Evolutionary conservation across 192 early-diverging fungal genomes (phyloP).

Genomic region (Mortierella claussenii): DNA sequence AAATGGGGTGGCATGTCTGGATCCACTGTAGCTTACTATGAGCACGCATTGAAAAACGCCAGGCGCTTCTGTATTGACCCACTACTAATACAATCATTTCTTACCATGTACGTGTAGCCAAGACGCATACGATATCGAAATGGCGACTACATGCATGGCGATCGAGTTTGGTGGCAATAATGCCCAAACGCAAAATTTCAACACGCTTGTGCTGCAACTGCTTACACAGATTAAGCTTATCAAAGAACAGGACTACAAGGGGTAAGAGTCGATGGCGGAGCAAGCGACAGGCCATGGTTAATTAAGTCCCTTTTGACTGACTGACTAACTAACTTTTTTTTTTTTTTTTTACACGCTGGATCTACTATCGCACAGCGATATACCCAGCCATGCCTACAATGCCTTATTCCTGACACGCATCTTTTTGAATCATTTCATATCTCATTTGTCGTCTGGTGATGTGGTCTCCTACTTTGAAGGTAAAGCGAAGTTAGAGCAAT

Average conservation of each 20-base stretch:
- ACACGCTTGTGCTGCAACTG: constrained; percentile 66
- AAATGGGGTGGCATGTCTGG: too few species aligned
- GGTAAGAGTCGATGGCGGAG: too few species aligned
- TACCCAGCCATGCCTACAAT: constrained; percentile 72
- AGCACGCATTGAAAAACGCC: too few species aligned
- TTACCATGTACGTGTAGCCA: too few species aligned
- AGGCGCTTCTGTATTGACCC: too few species aligned
- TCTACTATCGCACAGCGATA: constrained; percentile 56
- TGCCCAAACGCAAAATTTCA: constrained; percentile 72
- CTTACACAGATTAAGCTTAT: constrained; percentile 68
- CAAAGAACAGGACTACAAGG: constrained; percentile 54
- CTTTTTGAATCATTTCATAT: constrained; percentile 75
- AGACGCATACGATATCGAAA: constrained; percentile 78
- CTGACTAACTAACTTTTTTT: too few species aligned
- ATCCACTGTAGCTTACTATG: too few species aligned
- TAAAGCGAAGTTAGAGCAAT: constrained; percentile 21
- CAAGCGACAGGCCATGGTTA: too few species aligned
- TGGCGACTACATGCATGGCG: constrained; percentile 69
- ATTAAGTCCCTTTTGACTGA: too few species aligned
- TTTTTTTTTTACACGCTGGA: too few species aligned
- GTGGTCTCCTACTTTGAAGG: constrained; percentile 73
- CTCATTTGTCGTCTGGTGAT: constrained; percentile 61
- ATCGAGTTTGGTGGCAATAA: constrained; percentile 78
- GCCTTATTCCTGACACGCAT: constrained; percentile 71
- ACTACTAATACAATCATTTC: too few species aligned